phyloP scores from a whole-genome alignment of 306 rosid species.

The Cucumis melo region DNA sequence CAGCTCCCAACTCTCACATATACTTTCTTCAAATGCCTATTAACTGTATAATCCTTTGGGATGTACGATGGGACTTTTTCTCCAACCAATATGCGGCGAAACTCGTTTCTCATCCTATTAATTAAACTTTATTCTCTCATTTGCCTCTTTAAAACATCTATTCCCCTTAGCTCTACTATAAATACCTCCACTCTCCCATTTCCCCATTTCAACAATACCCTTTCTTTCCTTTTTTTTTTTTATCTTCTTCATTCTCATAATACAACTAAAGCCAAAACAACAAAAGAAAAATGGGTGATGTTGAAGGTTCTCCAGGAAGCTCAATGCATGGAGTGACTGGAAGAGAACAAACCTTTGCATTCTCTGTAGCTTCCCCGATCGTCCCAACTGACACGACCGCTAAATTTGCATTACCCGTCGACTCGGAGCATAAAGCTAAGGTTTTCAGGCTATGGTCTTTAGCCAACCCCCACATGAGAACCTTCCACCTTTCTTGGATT shows the following conservation, averaged over 20 bases:
- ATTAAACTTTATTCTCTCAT: neutral
- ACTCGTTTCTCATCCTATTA: neutral
- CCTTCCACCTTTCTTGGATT: conserved; percentile 90
- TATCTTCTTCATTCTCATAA: neutral
- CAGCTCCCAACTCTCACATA: no score
- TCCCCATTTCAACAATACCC: neutral
- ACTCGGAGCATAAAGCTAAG: conserved; percentile 68
- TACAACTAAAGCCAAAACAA: neutral
- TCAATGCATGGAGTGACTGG: conserved; percentile 98
- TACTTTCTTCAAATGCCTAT: neutral
- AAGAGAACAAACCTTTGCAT: conserved; percentile 40
- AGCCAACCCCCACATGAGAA: conserved; percentile 86
- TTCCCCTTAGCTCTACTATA: conserved; percentile 15
- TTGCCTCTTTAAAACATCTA: conserved; percentile 1
- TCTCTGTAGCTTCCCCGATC: conserved; percentile 57
- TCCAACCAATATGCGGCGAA: conserved; percentile 35
- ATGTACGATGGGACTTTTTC: conserved; percentile 30
- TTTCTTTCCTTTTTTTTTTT: neutral
- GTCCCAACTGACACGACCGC: conserved; percentile 64
- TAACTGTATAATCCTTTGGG: conserved; percentile 32
- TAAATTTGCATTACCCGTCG: conserved; percentile 58
- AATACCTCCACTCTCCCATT: conserved; percentile 5
- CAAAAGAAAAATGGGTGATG: conserved; percentile 16
- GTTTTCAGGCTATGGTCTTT: conserved; percentile 60
- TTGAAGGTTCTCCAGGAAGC: conserved; percentile 70